Percentiles rank a stretch among this genome's conserved stretches.
Evolutionary conservation across 1,284 basidiomycete species (phyloP).

Genomic region (Ceratobasidium papillatum): DNA sequence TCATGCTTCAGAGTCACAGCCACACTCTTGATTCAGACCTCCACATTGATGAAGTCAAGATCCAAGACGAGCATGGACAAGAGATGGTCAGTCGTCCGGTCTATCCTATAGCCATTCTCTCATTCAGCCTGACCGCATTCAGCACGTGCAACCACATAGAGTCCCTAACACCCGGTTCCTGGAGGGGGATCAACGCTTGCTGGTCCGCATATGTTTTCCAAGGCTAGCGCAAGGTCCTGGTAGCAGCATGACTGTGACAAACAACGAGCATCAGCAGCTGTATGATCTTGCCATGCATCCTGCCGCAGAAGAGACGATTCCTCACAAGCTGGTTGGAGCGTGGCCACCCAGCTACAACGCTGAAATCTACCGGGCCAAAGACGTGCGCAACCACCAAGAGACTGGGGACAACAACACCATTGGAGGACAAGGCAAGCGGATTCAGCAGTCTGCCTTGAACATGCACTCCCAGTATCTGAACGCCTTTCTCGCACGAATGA

Average conservation of each 20-base stretch:
- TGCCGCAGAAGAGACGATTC: background rate
- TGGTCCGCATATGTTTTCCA: constrained; percentile 14
- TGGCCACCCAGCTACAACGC: background rate
- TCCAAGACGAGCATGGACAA: background rate
- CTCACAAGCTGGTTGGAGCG: background rate
- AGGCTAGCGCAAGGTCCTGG: background rate
- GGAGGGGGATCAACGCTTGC: background rate
- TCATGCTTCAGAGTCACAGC: background rate
- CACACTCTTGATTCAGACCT: constrained; percentile 10
- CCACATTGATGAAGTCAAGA: constrained; percentile 1
- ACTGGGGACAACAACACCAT: background rate
- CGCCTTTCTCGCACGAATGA: background rate
- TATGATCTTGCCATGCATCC: constrained; percentile 11
- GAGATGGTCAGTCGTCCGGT: background rate
- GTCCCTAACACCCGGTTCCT: constrained; percentile 25
- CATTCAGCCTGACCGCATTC: too few species aligned
- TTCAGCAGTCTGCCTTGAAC: constrained; percentile 9
- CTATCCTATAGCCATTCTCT: too few species aligned
- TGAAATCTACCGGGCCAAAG: background rate
- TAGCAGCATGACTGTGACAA: background rate
- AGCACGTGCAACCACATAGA: constrained; percentile 16
- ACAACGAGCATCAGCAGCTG: background rate
- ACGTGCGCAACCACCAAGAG: background rate
- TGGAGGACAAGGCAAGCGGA: background rate
- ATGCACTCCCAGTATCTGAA: constrained; percentile 26